These are phyloP conservation scores for Ophiostoma angusticollis DNA, from an alignment of 2,329 filamentous ascomycete genomes.

Conservation along the genomic window DNA sequence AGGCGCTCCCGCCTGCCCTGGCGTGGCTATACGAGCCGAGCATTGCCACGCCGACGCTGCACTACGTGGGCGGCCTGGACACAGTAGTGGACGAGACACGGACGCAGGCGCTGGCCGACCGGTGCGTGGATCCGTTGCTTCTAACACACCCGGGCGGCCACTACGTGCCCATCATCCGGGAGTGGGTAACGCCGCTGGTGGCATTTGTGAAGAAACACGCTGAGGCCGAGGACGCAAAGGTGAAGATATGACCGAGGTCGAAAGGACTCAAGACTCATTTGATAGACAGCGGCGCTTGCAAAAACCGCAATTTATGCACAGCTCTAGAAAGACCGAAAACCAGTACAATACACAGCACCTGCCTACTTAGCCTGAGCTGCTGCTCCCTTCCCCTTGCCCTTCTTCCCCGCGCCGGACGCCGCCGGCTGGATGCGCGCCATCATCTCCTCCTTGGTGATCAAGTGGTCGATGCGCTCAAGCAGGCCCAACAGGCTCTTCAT, in stretches of 20 bases:
- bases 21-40: slow-evolving; percentile 60
- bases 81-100: slow-evolving; percentile 73
- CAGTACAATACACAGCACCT: not conserved
- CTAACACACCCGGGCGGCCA: slow-evolving; percentile 77
- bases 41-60: slow-evolving; percentile 64
- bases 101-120: slow-evolving; percentile 53
- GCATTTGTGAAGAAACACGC: slow-evolving; percentile 20
- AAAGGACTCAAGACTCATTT: not conserved
- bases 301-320: not conserved
- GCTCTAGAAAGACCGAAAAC: not conserved
- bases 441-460: slow-evolving; percentile 99
- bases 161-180: slow-evolving; percentile 72
- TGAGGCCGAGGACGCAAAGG: slow-evolving; percentile 4
- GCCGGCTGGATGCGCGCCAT: slow-evolving; percentile 88
- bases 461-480: slow-evolving; percentile 78
- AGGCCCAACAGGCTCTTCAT: slow-evolving; percentile 62
- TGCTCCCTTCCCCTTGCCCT: slow-evolving; percentile 28
- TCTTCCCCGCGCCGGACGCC: slow-evolving; percentile 24
- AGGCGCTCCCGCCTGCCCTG: slow-evolving; percentile 48
- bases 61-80: slow-evolving; percentile 74
- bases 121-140: slow-evolving; percentile 42
- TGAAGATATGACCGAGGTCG: not conserved
- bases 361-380: slow-evolving; percentile 24
- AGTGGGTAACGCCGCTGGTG: slow-evolving; percentile 62
- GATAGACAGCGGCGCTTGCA: not conserved